Percentiles rank a stretch among this genome's conserved stretches.
These are phyloP conservation scores for Hymenoscyphus albidus DNA, from an alignment of 2,329 filamentous ascomycete genomes.

Conservation along the genomic window DNA sequence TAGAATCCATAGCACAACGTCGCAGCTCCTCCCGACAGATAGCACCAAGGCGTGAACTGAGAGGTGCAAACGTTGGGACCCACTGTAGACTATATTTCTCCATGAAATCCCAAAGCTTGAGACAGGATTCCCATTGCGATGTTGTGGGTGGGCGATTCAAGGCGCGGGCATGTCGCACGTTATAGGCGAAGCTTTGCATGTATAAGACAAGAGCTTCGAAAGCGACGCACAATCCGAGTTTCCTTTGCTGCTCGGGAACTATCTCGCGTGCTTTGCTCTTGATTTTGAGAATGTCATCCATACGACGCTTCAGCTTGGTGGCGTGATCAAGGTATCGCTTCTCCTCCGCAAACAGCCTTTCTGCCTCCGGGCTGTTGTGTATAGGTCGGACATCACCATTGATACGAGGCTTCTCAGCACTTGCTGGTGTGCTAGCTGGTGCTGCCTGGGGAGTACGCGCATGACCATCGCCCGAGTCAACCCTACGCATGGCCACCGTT, in stretches of 20 bases:
- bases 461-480: constrained; percentile 40
- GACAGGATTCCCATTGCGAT: constrained; percentile 43
- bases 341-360: constrained; percentile 16
- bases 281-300: constrained; percentile 30
- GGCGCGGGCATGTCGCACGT: constrained; percentile 13
- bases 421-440: constrained; percentile 34
- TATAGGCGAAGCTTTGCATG: constrained; percentile 29
- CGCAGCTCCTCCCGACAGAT: constrained; percentile 20
- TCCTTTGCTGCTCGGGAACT: constrained; percentile 23
- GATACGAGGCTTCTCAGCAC: constrained; percentile 29
- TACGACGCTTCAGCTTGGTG: constrained; percentile 32
- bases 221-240: constrained; percentile 28
- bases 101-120: constrained; percentile 45
- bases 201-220: constrained; percentile 32
- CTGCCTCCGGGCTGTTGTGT: constrained; percentile 12
- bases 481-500: constrained; percentile 37
- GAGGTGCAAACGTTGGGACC: constrained; percentile 18
- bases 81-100: constrained; percentile 35
- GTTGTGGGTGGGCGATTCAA: constrained; percentile 29
- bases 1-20: constrained; percentile 14
- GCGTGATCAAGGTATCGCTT: constrained; percentile 22
- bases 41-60: constrained; percentile 19
- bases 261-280: constrained; percentile 20
- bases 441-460: constrained; percentile 37
- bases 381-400: constrained; percentile 24